Conservation (phyloP, 129 eudicot genomes). For the Dittrichia graveolens region DNA sequence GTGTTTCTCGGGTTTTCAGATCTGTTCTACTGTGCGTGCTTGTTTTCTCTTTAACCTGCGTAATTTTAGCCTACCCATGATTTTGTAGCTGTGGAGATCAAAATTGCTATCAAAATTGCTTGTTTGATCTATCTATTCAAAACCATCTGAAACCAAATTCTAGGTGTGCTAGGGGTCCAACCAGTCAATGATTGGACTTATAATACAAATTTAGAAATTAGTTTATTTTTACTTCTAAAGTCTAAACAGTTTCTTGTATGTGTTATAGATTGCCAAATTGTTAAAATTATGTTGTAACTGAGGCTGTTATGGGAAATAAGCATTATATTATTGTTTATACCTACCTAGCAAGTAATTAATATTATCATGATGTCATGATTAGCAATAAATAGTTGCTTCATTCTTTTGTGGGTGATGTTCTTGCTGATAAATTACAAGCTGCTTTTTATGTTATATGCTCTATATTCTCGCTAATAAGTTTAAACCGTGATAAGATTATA, state of each 20-base stretch:
- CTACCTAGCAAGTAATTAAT: neutral
- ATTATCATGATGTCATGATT: neutral
- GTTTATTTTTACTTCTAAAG: no score
- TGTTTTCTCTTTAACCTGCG: slow-evolving; percentile 7
- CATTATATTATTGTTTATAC: neutral
- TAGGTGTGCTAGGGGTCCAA: slow-evolving; percentile 6
- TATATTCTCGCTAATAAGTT: neutral
- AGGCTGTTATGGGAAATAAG: neutral
- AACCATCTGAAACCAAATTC: neutral
- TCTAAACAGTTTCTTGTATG: neutral
- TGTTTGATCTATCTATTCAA: slow-evolving; percentile 5
- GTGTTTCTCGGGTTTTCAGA: slow-evolving; percentile 11
- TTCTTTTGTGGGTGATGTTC: slow-evolving; percentile 8
- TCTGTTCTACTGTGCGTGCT: slow-evolving; percentile 22
- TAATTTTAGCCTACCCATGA: neutral
- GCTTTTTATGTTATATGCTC: neutral
- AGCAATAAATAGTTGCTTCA: slow-evolving; percentile 2
- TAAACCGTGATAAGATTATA: neutral
- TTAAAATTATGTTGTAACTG: neutral
- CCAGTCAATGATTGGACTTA: neutral
- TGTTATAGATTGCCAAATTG: neutral
- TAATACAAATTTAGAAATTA: neutral
- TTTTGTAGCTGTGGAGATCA: slow-evolving; percentile 14
- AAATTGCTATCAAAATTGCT: slow-evolving; percentile 17
- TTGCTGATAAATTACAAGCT: neutral